Base-by-base conservation (phyloP, 495 filamentous ascomycete genomes). In the Cercophora newfieldiana region DNA sequence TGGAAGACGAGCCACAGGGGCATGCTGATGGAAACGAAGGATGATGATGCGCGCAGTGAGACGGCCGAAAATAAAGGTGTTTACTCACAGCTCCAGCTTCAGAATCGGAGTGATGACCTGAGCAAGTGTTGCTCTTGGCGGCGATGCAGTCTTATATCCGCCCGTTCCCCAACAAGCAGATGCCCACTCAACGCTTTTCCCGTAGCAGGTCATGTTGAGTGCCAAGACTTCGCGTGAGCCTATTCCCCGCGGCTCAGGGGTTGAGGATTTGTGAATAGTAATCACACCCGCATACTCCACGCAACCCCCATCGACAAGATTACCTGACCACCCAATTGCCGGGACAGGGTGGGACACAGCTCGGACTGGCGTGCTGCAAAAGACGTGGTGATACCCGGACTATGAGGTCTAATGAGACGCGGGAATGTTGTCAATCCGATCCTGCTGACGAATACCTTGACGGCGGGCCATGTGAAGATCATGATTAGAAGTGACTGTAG, bases 1-100 rank as follows among this genome's bases (percentile, higher is more conserved):
- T 79, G 76, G 74, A 69, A 80, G 68, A 79, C 64, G 28, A 69
- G 61, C 77, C 74, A 80, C 67, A 77, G 74, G 55, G 77, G 77
- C 77, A 80, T 59, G 33, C 8, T 65, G 54, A 29, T 14, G 53
- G 64, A 53, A 7, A 47, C 8, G 8, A 18, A 47, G 18, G 18
- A 22, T n/a, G 21, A 7, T n/a, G 48, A 24, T 51, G 16, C 5
- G 16, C 18, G 50, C 22, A 8, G 25, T 53, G 50, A 7, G 8
- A 21, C n/a, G n/a, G n/a, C n/a, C n/a, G n/a, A n/a, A n/a, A n/a
- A n/a, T n/a, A n/a, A n/a, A n/a, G n/a, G n/a, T 44, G 29, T n/a
- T 59, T 16, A 47, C 37, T 30, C 26, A 19, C 18, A 18, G 12
- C 3, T 59, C 7, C 7, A 5, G 1, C 22, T 16, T n/a, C 8